Evolutionary conservation across 73 alveolate genomes (phyloP).

Genomic region (Paramecium caudatum): DNA sequence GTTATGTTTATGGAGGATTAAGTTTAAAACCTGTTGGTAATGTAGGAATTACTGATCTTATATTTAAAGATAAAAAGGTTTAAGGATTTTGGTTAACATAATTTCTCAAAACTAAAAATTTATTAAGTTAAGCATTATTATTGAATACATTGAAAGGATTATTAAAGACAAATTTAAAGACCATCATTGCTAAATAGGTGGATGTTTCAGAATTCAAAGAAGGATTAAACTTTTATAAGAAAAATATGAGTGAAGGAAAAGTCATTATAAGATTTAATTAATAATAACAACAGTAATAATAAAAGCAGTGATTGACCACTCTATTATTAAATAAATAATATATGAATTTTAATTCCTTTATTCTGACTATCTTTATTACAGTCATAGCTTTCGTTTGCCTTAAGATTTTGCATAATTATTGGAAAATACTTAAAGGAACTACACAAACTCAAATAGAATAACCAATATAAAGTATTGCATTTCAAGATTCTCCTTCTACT

Average conservation of each 20-base stretch:
- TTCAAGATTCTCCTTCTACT: too few species aligned
- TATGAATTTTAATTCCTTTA: too few species aligned
- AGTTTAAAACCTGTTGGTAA: constrained; percentile 77
- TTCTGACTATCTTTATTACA: neutral
- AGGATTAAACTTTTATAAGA: constrained; percentile 52
- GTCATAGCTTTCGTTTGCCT: neutral
- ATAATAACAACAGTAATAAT: neutral
- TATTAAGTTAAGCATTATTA: constrained; percentile 23
- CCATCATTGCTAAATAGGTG: constrained; percentile 59
- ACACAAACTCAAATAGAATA: too few species aligned
- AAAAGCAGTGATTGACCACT: neutral
- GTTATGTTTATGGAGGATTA: constrained; percentile 84
- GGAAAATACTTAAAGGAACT: neutral
- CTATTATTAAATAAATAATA: too few species aligned
- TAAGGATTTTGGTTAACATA: constrained; percentile 79
- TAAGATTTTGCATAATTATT: neutral
- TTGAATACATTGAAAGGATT: constrained; percentile 65
- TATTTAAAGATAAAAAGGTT: constrained; percentile 79
- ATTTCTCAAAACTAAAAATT: constrained; percentile 66
- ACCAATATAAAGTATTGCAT: too few species aligned
- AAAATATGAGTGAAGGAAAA: constrained; percentile 74
- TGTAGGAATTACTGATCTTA: constrained; percentile 76
- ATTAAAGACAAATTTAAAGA: constrained; percentile 42
- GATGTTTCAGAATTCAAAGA: constrained; percentile 25
- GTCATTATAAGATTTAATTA: constrained; percentile 57